Evolutionary conservation across 331 rosid species (phyloP).

Genomic region (Cydonia oblonga): DNA sequence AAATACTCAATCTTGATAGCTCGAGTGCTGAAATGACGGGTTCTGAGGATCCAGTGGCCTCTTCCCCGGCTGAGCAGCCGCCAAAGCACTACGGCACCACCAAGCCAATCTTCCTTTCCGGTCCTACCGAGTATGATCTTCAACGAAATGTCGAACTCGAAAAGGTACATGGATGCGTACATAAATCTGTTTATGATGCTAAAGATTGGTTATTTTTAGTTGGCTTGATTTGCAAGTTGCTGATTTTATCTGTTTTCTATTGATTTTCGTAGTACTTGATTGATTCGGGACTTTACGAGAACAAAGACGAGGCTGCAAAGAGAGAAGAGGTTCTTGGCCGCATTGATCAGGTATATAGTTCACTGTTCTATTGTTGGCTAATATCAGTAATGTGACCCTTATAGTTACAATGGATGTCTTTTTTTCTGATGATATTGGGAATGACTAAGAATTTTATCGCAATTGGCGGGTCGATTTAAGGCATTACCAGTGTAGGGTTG

Average conservation of each 20-base stretch:
- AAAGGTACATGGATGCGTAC: slow-evolving; percentile 29
- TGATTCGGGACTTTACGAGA: slow-evolving; percentile 74
- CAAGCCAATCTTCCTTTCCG: slow-evolving; percentile 52
- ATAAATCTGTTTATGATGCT: neutral
- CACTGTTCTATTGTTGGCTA: neutral
- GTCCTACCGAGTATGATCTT: slow-evolving; percentile 65
- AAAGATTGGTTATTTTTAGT: neutral
- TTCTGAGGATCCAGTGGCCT: slow-evolving; percentile 35
- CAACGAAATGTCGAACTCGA: slow-evolving; percentile 61
- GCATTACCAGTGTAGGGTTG: neutral
- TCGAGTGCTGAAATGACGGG: slow-evolving; percentile 46
- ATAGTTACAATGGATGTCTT: too few relatives aligned
- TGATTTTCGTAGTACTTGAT: slow-evolving; percentile 41
- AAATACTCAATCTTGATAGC: neutral
- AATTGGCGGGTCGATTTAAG: neutral
- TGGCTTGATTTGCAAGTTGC: neutral
- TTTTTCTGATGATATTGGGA: neutral
- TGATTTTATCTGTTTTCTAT: neutral
- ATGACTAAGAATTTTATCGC: neutral
- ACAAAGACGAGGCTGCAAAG: slow-evolving; percentile 45
- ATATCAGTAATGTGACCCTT: neutral
- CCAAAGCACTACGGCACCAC: slow-evolving; percentile 37
- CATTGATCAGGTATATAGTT: slow-evolving; percentile 46
- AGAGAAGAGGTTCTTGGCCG: slow-evolving; percentile 70
- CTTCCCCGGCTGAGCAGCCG: slow-evolving; percentile 27